A percentile compares a stretch with the other conserved stretches of the same genome.
These are phyloP conservation scores for Syncephalastrum sp. DNA, from an alignment of 371 early-diverging fungal species.

Conservation along the genomic window DNA sequence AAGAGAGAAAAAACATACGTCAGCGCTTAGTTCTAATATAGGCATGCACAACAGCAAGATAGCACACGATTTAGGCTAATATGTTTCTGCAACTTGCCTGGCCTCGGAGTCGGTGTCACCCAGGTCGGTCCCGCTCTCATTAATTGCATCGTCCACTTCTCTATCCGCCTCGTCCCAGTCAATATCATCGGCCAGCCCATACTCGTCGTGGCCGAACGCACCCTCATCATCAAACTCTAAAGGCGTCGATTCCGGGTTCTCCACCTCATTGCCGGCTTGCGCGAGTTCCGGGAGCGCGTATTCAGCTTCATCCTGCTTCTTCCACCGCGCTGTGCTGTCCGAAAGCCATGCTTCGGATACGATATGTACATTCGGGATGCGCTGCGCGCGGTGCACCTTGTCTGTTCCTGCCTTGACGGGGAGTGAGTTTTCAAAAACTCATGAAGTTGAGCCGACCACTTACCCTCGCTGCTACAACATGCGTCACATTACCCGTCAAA, in stretches of 20 bases:
- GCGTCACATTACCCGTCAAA: conserved; percentile 64
- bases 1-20: neutral
- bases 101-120: conserved; percentile 45
- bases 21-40: no score
- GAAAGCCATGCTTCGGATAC: conserved; percentile 65
- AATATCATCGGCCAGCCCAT: conserved; percentile 44
- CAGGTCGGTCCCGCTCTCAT: conserved; percentile 56
- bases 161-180: conserved; percentile 58
- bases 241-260: conserved; percentile 30
- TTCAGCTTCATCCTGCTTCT: conserved; percentile 49
- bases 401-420: conserved; percentile 45
- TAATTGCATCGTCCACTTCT: conserved; percentile 60
- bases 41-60: no score
- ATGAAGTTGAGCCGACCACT: neutral
- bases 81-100: conserved; percentile 14
- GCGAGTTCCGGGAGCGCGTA: conserved; percentile 40
- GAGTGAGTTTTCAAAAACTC: neutral
- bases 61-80: no score
- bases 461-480: conserved; percentile 75
- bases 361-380: conserved; percentile 39
- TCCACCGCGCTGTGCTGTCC: conserved; percentile 60
- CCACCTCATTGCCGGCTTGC: conserved; percentile 30
- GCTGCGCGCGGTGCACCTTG: conserved; percentile 58
- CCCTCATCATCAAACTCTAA: conserved; percentile 34
- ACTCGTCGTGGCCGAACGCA: conserved; percentile 42